Evolutionary conservation across 2,329 filamentous ascomycete species (phyloP), one percentile per base, ranked within the genome.

Genomic region (Epichloe aotearoae): DNA sequence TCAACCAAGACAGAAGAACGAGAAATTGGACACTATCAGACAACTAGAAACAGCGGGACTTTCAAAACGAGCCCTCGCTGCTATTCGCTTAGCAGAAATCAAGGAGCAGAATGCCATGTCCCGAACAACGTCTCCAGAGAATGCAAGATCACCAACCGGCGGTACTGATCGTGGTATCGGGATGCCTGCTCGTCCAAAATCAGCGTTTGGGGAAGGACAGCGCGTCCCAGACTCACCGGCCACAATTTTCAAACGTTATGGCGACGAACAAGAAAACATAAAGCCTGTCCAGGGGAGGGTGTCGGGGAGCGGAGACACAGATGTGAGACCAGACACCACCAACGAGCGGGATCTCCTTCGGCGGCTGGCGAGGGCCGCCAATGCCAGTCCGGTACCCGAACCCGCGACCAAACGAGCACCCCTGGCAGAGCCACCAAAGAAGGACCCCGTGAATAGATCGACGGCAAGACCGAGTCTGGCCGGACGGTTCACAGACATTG

Each of bases 81-180:
- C 69, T 6, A 71, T 72, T 49, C 68, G 70, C 34, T 62, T 80
- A 3, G 75, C 73, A 36, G 76, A 78, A 59, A 77, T 78, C 50
- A 68, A 71, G 39, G 72, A 76, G 50, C 67, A 63, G 51, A 77
- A 79, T 57, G 69, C 71, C 37, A 64, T 67, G 54, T 68, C 69
- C 7, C 64, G 67, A 46, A 71, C 71, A 10, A 60, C 67, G 6
- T 74, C 71, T 1, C 70, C 73, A 14, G 70, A 67, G 40, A 60
- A 73, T 46, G 51, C 58, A 12, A 60, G 58, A 44, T 66, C 62
- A 8, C 62, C 56, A 40, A 56, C 61, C 3, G 64, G 58, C 50
- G 61, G 50, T 11, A 52, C 52, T 4, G 46, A 8, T 51, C 11
- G 50, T 60, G 33, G 59, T 54, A 39, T 60, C 59, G 36, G 60